Base-by-base conservation (phyloP, 1,139 yeast species). In the Oligophagozyma castellii region DNA sequence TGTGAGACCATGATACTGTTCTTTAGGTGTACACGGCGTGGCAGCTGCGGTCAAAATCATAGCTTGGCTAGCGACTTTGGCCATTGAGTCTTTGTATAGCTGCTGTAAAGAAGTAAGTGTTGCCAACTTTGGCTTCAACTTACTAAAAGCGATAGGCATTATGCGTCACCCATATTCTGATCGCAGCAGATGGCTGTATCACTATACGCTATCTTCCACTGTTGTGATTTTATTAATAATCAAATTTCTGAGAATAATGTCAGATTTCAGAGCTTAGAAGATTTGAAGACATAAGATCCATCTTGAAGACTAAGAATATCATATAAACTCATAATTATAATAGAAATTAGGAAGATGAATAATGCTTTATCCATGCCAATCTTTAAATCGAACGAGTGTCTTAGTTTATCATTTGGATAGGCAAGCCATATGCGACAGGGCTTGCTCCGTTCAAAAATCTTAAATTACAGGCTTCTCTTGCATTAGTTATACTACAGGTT, bases 371-470 rank as follows among this genome's bases (percentile, higher is more conserved):
- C n/a, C n/a, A n/a, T n/a, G n/a, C n/a, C n/a, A n/a, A n/a, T n/a
- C n/a, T n/a, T n/a, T n/a, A n/a, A n/a, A n/a, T n/a, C n/a, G n/a
- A n/a, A n/a, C n/a, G n/a, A n/a, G n/a, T n/a, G n/a, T n/a, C n/a
- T 18, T 18, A 18, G 7, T 18, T 18, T 7, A 18, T 13, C n/a
- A 43, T 42, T 15, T 25, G 22, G 5, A 73, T 51, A 2, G 93
- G 93, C 24, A 80, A 48, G 0, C 93, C 93, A 46, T 78, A 79
- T 2, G 79, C 59, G 0, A 81, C 74, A 1, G 92, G 84, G 0
- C 93, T 86, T 1, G 83, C 81, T 1, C 93, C 93, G 42, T 80
- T 81, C 38, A 80, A 55, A 41, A 65, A 78, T 31, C 56, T 65
- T 40, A 84, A 56, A 30, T 69, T 68, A 47, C 95, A 83, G 2